These are phyloP conservation scores for Cladophialophora chaetospira DNA, from an alignment of 2,329 filamentous ascomycete genomes.

Conservation along the genomic window DNA sequence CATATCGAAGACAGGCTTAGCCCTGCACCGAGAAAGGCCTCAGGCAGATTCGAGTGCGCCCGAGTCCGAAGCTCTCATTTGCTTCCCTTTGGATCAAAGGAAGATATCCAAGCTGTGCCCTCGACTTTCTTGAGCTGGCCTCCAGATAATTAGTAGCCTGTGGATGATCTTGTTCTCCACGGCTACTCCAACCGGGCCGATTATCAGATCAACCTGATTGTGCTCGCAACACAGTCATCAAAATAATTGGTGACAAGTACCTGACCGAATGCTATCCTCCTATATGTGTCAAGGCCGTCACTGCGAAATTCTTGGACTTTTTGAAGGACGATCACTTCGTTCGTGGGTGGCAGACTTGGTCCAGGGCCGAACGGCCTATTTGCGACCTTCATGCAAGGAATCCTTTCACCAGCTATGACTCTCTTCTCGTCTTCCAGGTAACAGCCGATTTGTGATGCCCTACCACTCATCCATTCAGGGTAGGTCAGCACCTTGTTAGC, in stretches of 20 bases:
- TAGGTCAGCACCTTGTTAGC: conserved; percentile 10
- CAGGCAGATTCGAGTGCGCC: too few relatives aligned
- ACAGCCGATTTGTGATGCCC: conserved; percentile 1
- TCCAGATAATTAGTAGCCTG: too few relatives aligned
- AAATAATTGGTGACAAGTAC: conserved; percentile 13
- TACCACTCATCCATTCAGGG: neutral
- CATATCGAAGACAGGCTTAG: too few relatives aligned
- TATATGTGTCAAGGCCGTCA: neutral
- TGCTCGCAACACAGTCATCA: conserved; percentile 4
- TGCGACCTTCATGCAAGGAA: conserved; percentile 11
- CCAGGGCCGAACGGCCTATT: conserved; percentile 8
- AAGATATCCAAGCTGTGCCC: too few relatives aligned
- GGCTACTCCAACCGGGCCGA: neutral
- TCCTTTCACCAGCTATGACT: neutral
- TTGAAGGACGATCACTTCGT: conserved; percentile 5
- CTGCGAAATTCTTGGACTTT: neutral
- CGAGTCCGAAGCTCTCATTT: too few relatives aligned
- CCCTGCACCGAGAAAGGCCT: too few relatives aligned
- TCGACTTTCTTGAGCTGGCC: too few relatives aligned
- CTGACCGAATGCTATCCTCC: conserved; percentile 10
- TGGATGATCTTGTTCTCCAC: too few relatives aligned
- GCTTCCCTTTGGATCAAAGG: too few relatives aligned
- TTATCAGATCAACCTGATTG: neutral
- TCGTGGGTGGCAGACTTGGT: conserved; percentile 16
- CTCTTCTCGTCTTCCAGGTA: conserved; percentile 6